Evolutionary conservation across 2,329 filamentous ascomycete species (phyloP).

Genomic region (Alternaria angustiovoidea): DNA sequence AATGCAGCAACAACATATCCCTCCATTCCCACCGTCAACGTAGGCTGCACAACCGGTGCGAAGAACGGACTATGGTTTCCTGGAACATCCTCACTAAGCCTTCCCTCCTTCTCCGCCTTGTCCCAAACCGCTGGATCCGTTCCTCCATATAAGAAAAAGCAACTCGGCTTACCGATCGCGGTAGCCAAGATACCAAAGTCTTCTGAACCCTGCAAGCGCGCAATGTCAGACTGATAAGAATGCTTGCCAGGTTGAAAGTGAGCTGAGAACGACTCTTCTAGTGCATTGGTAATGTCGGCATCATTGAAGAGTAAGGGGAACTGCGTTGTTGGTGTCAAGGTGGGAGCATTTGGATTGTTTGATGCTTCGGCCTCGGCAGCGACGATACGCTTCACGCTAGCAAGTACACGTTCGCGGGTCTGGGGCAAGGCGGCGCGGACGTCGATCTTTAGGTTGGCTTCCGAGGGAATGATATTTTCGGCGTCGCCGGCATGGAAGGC

Average conservation of each 20-base stretch:
- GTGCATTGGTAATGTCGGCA: conserved; percentile 48
- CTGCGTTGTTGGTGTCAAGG: conserved; percentile 49
- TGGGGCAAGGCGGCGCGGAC: conserved; percentile 58
- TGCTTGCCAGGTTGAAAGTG: conserved; percentile 53
- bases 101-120: conserved; percentile 55
- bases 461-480: conserved; percentile 67
- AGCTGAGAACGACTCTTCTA: conserved; percentile 56
- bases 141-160: conserved; percentile 67
- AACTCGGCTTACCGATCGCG: conserved; percentile 58
- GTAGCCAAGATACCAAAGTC: conserved; percentile 67
- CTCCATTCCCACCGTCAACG: conserved; percentile 61
- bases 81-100: conserved; percentile 59
- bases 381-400: conserved; percentile 62
- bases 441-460: conserved; percentile 64
- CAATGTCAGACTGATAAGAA: conserved; percentile 51
- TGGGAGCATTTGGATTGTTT: conserved; percentile 55
- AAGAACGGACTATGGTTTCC: conserved; percentile 69
- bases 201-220: conserved; percentile 60
- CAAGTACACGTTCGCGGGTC: conserved; percentile 59
- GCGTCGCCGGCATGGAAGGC: conserved; percentile 66
- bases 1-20: conserved; percentile 62
- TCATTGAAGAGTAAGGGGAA: conserved; percentile 65
- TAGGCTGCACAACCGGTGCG: conserved; percentile 66
- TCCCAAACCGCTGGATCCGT: conserved; percentile 62
- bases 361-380: conserved; percentile 63